phyloP scores from a whole-genome alignment of 169 alveolate species.

The Cryptosporidium baileyi region DNA sequence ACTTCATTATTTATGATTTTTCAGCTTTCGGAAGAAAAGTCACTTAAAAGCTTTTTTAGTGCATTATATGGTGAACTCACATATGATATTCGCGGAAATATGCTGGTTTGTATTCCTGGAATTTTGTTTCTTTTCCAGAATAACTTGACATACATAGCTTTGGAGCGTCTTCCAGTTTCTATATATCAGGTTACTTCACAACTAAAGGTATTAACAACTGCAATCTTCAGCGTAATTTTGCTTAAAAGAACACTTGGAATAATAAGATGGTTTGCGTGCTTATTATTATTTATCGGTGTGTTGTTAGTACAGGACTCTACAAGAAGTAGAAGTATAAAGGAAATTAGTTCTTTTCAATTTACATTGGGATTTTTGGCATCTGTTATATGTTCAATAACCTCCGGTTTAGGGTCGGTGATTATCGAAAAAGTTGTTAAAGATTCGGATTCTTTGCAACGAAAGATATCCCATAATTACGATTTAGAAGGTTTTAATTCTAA shows the following conservation, averaged over 20 bases:
- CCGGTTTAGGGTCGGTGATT: constrained; percentile 62
- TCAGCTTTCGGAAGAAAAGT: constrained; percentile 13
- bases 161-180: constrained; percentile 55
- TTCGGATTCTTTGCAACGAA: background rate
- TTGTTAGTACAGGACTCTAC: constrained; percentile 32
- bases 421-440: constrained; percentile 45
- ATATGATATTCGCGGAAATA: constrained; percentile 25
- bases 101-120: constrained; percentile 48
- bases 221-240: constrained; percentile 27
- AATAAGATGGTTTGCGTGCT: constrained; percentile 57
- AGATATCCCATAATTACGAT: background rate
- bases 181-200: constrained; percentile 51
- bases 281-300: constrained; percentile 39
- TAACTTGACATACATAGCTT: constrained; percentile 49
- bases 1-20: constrained; percentile 47
- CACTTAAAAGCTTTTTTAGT: background rate
- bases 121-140: constrained; percentile 34
- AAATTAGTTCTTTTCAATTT: background rate
- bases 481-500: background rate
- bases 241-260: constrained; percentile 17
- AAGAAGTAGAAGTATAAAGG: background rate
- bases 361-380: constrained; percentile 42
- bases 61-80: constrained; percentile 39
- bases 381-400: constrained; percentile 43
- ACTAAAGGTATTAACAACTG: constrained; percentile 41